Evolutionary conservation across 768 basidiomycete genomes (phyloP).

Genomic region (Termitomyces sp.): DNA sequence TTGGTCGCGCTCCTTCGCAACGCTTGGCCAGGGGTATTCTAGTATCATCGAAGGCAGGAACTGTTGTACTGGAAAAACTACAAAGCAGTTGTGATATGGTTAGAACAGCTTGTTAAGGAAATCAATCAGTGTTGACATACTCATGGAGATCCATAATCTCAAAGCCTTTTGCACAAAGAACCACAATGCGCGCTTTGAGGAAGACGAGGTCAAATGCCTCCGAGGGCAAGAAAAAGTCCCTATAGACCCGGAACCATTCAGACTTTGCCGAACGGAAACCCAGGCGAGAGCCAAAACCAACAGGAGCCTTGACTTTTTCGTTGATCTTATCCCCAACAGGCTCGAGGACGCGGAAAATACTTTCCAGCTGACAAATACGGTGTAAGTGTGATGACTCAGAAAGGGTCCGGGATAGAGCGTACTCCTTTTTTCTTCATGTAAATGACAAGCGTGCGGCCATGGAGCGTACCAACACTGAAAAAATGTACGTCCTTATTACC

Average conservation of each 20-base stretch:
- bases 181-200: constrained; percentile 89
- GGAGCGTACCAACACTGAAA: too few relatives aligned
- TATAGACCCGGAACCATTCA: constrained; percentile 94
- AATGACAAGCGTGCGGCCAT: too few relatives aligned
- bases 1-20: constrained; percentile 80
- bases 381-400: too few relatives aligned
- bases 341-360: too few relatives aligned
- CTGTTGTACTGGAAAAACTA: constrained; percentile 86
- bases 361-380: too few relatives aligned
- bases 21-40: constrained; percentile 74
- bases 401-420: too few relatives aligned
- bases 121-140: constrained; percentile 41
- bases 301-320: too few relatives aligned
- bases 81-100: background rate
- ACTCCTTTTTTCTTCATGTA: too few relatives aligned
- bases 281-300: constrained; percentile 68
- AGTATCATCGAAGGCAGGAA: constrained; percentile 75
- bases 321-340: too few relatives aligned
- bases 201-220: constrained; percentile 91
- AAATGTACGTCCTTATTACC: too few relatives aligned
- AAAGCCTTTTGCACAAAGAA: constrained; percentile 91
- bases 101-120: background rate
- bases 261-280: constrained; percentile 78
- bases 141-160: constrained; percentile 97
- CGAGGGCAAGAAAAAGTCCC: constrained; percentile 91